Evolutionary conservation across 2,329 filamentous ascomycete species (phyloP).

Genomic region (Exophiala sp.): DNA sequence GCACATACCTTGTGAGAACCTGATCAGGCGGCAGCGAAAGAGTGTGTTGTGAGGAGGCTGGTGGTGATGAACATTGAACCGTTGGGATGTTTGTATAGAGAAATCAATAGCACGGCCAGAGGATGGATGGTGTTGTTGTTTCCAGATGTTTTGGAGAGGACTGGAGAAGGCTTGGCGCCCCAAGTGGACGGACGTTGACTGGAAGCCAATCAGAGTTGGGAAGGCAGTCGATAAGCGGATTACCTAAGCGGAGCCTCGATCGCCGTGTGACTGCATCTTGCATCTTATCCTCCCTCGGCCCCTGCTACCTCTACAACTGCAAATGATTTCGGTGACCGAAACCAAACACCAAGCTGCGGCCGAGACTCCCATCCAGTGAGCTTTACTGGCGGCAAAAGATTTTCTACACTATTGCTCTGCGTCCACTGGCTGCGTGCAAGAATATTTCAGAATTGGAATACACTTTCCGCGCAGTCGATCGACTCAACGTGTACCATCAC

Average conservation of each 20-base stretch:
- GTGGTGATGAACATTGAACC: constrained; percentile 1
- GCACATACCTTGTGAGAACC: constrained; percentile 1
- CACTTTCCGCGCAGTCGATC: not conserved
- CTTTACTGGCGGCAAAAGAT: too few species aligned
- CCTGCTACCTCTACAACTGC: too few species aligned
- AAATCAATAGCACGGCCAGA: too few species aligned
- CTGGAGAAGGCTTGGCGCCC: not conserved
- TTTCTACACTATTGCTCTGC: too few species aligned
- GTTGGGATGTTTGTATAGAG: constrained; percentile 1
- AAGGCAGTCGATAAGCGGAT: not conserved
- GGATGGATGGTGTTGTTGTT: constrained; percentile 5
- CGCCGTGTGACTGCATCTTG: not conserved
- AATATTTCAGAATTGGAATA: too few species aligned
- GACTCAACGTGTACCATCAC: not conserved
- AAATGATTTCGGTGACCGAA: too few species aligned
- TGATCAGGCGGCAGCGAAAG: not conserved
- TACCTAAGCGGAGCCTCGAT: not conserved
- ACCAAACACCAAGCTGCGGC: too few species aligned
- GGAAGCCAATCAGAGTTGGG: not conserved
- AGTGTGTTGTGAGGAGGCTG: not conserved
- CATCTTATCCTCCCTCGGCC: too few species aligned
- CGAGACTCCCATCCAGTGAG: too few species aligned
- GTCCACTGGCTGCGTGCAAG: too few species aligned
- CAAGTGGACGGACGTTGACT: not conserved
- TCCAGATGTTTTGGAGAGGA: constrained; percentile 6